Evolutionary conservation across 306 rosid species (phyloP).

Genomic region (Ceratonia siliqua): DNA sequence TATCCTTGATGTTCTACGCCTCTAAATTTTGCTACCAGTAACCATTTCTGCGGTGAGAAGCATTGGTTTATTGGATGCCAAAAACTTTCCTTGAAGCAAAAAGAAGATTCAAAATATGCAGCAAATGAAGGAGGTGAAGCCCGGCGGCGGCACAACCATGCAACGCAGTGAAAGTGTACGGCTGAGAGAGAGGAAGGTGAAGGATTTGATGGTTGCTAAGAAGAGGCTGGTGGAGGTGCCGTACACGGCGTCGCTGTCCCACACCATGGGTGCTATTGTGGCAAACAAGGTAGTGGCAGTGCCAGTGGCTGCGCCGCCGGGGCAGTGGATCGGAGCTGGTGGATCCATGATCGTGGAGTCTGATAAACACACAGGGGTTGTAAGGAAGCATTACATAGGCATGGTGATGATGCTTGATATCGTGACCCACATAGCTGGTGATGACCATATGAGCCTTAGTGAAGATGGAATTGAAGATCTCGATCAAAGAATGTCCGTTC

Average conservation of each 20-base stretch:
- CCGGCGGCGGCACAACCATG: no score
- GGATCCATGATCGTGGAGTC: slow-evolving; percentile 86
- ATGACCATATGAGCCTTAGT: slow-evolving; percentile 44
- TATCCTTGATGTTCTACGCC: background rate
- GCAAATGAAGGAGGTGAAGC: slow-evolving; percentile 7
- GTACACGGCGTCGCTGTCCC: slow-evolving; percentile 68
- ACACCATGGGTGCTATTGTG: slow-evolving; percentile 67
- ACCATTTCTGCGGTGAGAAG: background rate
- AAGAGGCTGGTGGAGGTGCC: slow-evolving; percentile 80
- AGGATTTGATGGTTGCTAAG: slow-evolving; percentile 57
- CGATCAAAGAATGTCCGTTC: slow-evolving; percentile 59
- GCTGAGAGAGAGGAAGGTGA: slow-evolving; percentile 54
- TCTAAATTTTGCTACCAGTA: background rate
- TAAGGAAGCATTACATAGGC: slow-evolving; percentile 80
- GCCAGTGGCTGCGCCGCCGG: slow-evolving; percentile 89
- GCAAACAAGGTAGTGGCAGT: slow-evolving; percentile 70
- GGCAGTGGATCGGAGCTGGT: slow-evolving; percentile 91
- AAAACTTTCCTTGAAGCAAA: background rate
- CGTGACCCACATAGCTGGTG: slow-evolving; percentile 73
- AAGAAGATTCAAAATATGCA: slow-evolving; percentile 38
- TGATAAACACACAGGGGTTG: slow-evolving; percentile 63
- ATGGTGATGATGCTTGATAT: slow-evolving; percentile 89
- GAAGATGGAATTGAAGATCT: slow-evolving; percentile 42
- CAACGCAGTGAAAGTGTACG: slow-evolving; percentile 30
- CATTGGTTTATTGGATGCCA: background rate